phyloP scores from a whole-genome alignment of 345 rosid species.

The Aethionema arabicum region DNA sequence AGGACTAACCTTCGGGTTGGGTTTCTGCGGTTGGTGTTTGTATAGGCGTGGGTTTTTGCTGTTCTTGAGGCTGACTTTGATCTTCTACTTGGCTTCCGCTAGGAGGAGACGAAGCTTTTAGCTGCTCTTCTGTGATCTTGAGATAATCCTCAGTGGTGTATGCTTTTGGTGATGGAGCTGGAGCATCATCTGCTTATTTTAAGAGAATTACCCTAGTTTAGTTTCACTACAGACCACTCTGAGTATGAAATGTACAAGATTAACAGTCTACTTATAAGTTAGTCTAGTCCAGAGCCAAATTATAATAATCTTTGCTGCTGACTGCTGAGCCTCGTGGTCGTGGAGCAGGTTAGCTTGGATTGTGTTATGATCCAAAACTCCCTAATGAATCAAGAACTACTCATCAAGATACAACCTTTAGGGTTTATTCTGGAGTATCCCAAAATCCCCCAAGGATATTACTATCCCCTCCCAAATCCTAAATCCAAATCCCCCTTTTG shows the following conservation, averaged over 20 bases:
- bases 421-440: too few relatives aligned
- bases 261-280: neutral
- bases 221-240: constrained; percentile 9
- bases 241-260: neutral
- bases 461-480: too few relatives aligned
- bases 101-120: constrained; percentile 46
- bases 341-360: too few relatives aligned
- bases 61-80: constrained; percentile 43
- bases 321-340: too few relatives aligned
- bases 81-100: constrained; percentile 42
- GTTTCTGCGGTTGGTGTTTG: constrained; percentile 43
- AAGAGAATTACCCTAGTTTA: constrained; percentile 1
- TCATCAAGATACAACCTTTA: too few relatives aligned
- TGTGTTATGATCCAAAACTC: too few relatives aligned
- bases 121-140: constrained; percentile 83
- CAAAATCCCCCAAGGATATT: too few relatives aligned
- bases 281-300: neutral
- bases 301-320: too few relatives aligned
- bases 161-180: constrained; percentile 45
- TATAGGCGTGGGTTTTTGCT: constrained; percentile 24
- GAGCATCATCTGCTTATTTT: constrained; percentile 53
- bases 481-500: too few relatives aligned
- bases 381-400: too few relatives aligned
- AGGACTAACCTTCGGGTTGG: constrained; percentile 42
- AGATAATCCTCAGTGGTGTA: constrained; percentile 75